phyloP scores from a whole-genome alignment of 768 basidiomycete species.

The Lentinula guzmanii region DNA sequence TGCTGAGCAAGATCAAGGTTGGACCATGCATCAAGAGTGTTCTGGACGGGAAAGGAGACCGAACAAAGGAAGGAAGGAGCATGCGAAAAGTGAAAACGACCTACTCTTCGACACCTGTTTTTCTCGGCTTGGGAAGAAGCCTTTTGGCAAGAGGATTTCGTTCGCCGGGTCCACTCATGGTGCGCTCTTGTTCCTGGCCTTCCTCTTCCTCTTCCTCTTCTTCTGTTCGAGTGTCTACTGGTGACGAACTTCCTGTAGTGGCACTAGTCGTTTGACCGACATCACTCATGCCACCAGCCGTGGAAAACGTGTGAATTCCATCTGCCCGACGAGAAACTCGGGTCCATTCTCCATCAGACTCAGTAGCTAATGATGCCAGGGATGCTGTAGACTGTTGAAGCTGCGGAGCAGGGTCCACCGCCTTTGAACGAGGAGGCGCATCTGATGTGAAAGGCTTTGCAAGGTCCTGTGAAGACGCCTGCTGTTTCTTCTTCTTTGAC shows the following conservation, averaged over 20 bases:
- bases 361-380: constrained; percentile 1
- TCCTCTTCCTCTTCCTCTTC: not conserved
- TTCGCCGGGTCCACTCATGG: not conserved
- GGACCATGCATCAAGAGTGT: not conserved
- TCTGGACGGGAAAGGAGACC: not conserved
- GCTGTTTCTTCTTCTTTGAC: constrained; percentile 1
- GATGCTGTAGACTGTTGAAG: constrained; percentile 4
- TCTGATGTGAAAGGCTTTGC: not conserved
- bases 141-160: constrained; percentile 48
- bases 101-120: constrained; percentile 68
- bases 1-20: not conserved
- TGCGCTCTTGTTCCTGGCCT: constrained; percentile 18
- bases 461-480: not conserved
- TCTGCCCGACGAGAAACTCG: not conserved
- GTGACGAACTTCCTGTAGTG: constrained; percentile 4
- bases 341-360: constrained; percentile 6
- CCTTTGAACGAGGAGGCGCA: not conserved
- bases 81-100: constrained; percentile 17
- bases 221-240: constrained; percentile 6
- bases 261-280: not conserved
- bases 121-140: constrained; percentile 56
- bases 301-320: not conserved
- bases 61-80: not conserved
- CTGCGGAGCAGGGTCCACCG: not conserved
- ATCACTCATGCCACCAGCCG: not conserved